Conservation (phyloP, 306 rosid genomes). For the Lablab purpureus region DNA sequence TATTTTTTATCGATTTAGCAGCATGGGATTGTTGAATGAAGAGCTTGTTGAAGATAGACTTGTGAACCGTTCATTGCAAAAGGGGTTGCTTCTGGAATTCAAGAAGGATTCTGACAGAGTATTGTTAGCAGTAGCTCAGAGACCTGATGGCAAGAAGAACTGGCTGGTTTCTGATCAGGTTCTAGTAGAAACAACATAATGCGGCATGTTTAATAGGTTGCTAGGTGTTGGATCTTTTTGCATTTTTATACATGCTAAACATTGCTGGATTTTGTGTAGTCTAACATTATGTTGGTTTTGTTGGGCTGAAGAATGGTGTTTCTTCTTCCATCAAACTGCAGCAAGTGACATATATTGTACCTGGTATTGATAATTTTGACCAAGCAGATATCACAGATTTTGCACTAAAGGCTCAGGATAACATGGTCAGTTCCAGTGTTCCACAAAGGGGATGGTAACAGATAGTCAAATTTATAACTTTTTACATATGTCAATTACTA, state of each 20-base stretch:
- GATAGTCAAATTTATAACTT: constrained; percentile 5
- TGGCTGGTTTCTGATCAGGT: constrained; percentile 99
- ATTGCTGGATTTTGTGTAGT: constrained; percentile 31
- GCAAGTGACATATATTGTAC: constrained; percentile 91
- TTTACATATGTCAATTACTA: constrained; percentile 36
- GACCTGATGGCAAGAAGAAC: constrained; percentile 98
- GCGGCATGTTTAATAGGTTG: constrained; percentile 90
- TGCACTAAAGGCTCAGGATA: constrained; percentile 69
- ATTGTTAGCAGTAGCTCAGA: constrained; percentile 85
- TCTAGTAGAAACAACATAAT: constrained; percentile 82
- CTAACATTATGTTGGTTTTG: constrained; percentile 46
- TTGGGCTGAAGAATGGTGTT: constrained; percentile 79
- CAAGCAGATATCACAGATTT: constrained; percentile 69
- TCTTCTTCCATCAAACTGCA: constrained; percentile 87
- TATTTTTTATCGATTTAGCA: constrained; percentile 44
- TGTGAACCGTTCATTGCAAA: constrained; percentile 63
- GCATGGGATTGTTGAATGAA: constrained; percentile 64
- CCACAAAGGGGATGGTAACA: constrained; percentile 36
- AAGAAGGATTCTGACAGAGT: constrained; percentile 89
- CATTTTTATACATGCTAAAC: constrained; percentile 45
- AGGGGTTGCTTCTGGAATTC: constrained; percentile 87
- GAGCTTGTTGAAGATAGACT: constrained; percentile 76
- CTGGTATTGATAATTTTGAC: constrained; percentile 87
- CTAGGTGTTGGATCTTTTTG: constrained; percentile 75
- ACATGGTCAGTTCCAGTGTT: constrained; percentile 66